Percentiles rank a stretch among this genome's conserved stretches.
Conservation (phyloP, 768 basidiomycete genomes). For the Pleurotus sapidus region DNA sequence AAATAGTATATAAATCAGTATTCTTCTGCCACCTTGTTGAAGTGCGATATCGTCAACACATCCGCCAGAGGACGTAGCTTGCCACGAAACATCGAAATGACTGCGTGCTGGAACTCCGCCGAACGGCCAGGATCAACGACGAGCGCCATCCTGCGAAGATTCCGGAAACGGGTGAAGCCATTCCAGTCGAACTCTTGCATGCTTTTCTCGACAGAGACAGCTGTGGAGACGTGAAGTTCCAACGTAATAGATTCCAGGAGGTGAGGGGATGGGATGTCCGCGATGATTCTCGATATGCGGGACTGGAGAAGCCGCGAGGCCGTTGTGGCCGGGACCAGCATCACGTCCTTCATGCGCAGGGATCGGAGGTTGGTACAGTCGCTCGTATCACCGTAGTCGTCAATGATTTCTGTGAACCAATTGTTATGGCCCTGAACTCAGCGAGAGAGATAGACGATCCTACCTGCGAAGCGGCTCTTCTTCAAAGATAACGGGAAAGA, state of each 20-base stretch:
- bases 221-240: neutral
- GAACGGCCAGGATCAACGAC: neutral
- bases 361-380: neutral
- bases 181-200: constrained; percentile 4
- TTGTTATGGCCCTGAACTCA: neutral
- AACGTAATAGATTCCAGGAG: neutral
- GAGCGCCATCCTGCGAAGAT: constrained; percentile 1
- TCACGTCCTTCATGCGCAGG: neutral
- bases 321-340: neutral
- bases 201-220: neutral
- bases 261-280: neutral
- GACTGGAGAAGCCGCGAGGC: neutral
- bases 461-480: neutral
- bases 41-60: no score
- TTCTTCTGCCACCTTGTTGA: no score
- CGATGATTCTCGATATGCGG: neutral
- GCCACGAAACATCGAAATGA: no score
- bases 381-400: neutral
- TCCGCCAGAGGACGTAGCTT: no score
- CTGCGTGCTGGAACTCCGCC: no score
- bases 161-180: neutral
- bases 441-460: neutral
- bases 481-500: neutral
- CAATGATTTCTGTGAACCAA: neutral
- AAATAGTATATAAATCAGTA: no score